Base-by-base conservation (phyloP, 306 rosid genomes). In the Arachis stenosperma region DNA sequence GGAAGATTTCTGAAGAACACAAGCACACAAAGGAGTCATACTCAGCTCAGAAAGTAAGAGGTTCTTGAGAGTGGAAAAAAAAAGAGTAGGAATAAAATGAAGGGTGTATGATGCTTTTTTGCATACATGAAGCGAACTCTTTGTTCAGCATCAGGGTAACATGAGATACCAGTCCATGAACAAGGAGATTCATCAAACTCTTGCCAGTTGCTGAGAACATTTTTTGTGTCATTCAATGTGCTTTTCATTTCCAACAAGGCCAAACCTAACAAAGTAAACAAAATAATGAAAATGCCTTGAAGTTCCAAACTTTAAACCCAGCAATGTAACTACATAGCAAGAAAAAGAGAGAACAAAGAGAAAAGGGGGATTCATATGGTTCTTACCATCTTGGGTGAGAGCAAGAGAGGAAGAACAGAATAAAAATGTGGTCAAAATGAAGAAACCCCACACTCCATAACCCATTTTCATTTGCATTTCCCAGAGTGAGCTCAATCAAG, bases 81-180 rank as follows among this genome's bases (percentile, higher is more conserved):
- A 46, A 10, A 66, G 0, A 36, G 2, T 65, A 9, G 4, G 15
- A 69, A 41, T 67, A 51, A 9, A 70, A 52, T 65, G 40, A 69
- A 77, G 40, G 70, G 4, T 1, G 75, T 58, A 51, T 51, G 43
- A 13, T 29, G 0, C 36, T 8, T 2, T 15, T 5, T 51, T 33
- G n/a, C 86, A 42, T 90, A 95, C 99, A 95, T 87, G 30, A 90
- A 78, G 60, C 86, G 71, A 63, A 95, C 98, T 70, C 90, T 76
- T 75, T 78, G 91, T 64, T 92, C 98, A 53, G 37, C 37, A 33
- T 76, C 80, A 15, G 90, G 84, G 86, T 90, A 81, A 81, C 99
- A 91, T 67, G 89, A 33, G 76, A 91, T 87, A n/a, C 99, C 99
- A 74, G 96, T 88, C 99, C 99, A 95, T 17, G 80, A 39, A 86